Evolutionary conservation across 345 rosid species (phyloP).

Genomic region (Trapa bicornis): DNA sequence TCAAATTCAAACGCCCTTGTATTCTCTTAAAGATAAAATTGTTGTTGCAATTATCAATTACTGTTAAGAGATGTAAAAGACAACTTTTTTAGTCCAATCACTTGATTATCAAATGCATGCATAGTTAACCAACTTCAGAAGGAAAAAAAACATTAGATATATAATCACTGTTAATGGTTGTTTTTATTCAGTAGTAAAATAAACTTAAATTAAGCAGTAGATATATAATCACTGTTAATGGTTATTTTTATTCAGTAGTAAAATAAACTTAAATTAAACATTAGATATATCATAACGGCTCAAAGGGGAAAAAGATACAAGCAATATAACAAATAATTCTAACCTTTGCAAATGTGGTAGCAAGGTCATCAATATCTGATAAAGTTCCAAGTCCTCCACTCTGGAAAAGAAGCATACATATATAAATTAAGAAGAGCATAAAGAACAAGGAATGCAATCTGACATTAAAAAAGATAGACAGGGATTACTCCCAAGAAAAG

Average conservation of each 20-base stretch:
- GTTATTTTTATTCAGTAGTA: background rate
- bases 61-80: background rate
- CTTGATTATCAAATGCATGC: background rate
- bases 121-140: background rate
- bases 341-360: constrained; percentile 92
- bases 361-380: constrained; percentile 84
- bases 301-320: background rate
- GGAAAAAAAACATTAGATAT: background rate
- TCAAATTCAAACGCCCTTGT: background rate
- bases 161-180: too few relatives aligned
- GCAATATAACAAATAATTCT: constrained; percentile 8
- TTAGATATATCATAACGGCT: background rate
- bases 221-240: background rate
- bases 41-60: background rate
- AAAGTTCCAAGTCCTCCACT: constrained; percentile 51
- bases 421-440: background rate
- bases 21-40: background rate
- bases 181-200: too few relatives aligned
- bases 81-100: background rate
- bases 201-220: too few relatives aligned
- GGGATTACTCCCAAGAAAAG: background rate
- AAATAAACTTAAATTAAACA: background rate
- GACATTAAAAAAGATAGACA: background rate
- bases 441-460: background rate
- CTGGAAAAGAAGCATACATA: constrained; percentile 19